These are phyloP conservation scores for Kregervanrija pseudodelftensis DNA, from an alignment of 805 yeast genomes.

Conservation along the genomic window DNA sequence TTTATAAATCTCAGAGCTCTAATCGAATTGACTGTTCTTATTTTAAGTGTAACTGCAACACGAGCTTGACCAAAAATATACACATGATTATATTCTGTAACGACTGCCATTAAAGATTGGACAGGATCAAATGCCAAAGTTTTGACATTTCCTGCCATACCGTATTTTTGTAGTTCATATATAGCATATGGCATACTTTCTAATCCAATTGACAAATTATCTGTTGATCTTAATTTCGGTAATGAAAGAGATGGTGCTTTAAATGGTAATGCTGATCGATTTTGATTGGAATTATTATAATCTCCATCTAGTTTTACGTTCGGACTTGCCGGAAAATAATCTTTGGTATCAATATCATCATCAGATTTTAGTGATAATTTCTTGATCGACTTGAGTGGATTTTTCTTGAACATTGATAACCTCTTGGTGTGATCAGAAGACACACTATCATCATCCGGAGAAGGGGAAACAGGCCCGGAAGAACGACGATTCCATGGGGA, in stretches of 20 bases:
- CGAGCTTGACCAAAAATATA: constrained; percentile 80
- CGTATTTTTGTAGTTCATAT: constrained; percentile 36
- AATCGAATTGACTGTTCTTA: constrained; percentile 45
- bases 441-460: too few species aligned
- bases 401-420: neutral
- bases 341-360: constrained; percentile 11
- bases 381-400: constrained; percentile 10
- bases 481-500: too few species aligned
- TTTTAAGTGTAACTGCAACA: constrained; percentile 60
- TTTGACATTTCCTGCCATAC: constrained; percentile 56
- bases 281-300: neutral
- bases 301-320: constrained; percentile 7
- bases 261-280: constrained; percentile 1
- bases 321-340: constrained; percentile 14
- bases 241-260: constrained; percentile 6
- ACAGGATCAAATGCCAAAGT: constrained; percentile 80
- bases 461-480: too few species aligned
- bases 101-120: constrained; percentile 77
- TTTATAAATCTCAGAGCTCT: constrained; percentile 59
- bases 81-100: constrained; percentile 63
- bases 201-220: constrained; percentile 26
- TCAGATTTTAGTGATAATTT: constrained; percentile 5
- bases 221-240: constrained; percentile 12
- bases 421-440: too few species aligned
- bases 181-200: constrained; percentile 22